Percentiles rank a stretch among this genome's conserved stretches.
Conservation (phyloP, 306 rosid species). For the Arachis stenosperma region DNA sequence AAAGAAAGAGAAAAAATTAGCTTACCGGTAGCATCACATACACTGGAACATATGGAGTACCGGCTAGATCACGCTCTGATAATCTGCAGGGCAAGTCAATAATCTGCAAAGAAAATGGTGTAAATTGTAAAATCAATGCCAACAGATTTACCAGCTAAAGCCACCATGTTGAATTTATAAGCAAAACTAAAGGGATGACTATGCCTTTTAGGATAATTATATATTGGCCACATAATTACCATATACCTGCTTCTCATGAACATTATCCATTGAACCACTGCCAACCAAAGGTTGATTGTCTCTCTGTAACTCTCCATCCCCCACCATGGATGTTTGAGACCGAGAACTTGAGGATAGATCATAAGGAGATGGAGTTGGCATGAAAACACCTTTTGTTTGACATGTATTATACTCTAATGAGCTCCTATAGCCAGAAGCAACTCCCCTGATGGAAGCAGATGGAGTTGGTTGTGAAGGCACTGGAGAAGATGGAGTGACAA, state of each 20-base stretch:
- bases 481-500: constrained; percentile 63
- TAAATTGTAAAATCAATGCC: constrained; percentile 26
- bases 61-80: constrained; percentile 77
- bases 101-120: constrained; percentile 53
- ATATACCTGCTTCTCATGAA: constrained; percentile 84
- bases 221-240: constrained; percentile 13
- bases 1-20: constrained; percentile 23
- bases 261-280: constrained; percentile 54
- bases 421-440: constrained; percentile 57
- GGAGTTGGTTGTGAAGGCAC: constrained; percentile 67
- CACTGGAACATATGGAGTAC: constrained; percentile 84
- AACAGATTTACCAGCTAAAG: constrained; percentile 31
- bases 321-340: constrained; percentile 73
- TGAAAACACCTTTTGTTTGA: constrained; percentile 63
- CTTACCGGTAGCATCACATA: constrained; percentile 91
- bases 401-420: constrained; percentile 64
- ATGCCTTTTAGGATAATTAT: constrained; percentile 22
- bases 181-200: constrained; percentile 26
- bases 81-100: constrained; percentile 56
- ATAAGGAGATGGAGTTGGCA: constrained; percentile 75
- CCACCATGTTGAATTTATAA: constrained; percentile 22
- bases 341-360: constrained; percentile 71
- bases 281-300: constrained; percentile 61
- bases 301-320: constrained; percentile 65
- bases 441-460: constrained; percentile 65